Base-by-base conservation (phyloP, 1,139 yeast species). In the Diutina catenulata region DNA sequence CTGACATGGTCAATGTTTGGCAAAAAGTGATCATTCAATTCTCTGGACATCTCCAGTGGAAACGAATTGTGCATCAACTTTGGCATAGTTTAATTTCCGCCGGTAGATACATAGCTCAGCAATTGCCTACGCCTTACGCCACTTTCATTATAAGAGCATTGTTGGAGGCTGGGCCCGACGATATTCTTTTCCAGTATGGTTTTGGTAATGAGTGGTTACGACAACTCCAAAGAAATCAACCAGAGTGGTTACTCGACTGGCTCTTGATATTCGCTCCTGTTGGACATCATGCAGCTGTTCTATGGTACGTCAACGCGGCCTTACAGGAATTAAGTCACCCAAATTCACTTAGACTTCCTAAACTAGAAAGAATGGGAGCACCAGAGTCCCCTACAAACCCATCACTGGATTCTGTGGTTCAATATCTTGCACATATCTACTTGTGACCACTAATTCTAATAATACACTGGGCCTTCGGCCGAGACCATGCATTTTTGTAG, bases 271-370 rank as follows among this genome's bases (percentile, higher is more conserved):
- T 7, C 20, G 13, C n/a, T n/a, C 13, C 14, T 7, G 13, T 31
- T 9, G 35, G 21, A n/a, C n/a, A 20, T 20, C n/a, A 31, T 4
- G 18, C 6, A 9, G 8, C 21, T 7, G 25, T 31, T 5, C 22
- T n/a, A 5, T 31, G 35, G 35, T 31, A 31, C 14, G 22, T 21
- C 24, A 31, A 31, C 22, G 15, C 20, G 15, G 35, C 35, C 10
- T 19, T 11, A 10, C 14, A 20, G n/a, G 20, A 15, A 7, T 3
- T 5, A 13, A 8, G 13, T 9, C 24, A 31, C 14, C 29, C 29
- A 6, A 13, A 13, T n/a, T 25, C 35, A 5, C 8, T 31, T 9
- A n/a, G 7, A 8, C 25, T 31, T 5, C 35, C 35, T 4, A 19
- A 20, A n/a, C 21, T 31, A 20, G 16, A 15, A n/a, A 10, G 29